phyloP scores from a whole-genome alignment of 345 rosid genomes.

The Dipteronia dyeriana region DNA sequence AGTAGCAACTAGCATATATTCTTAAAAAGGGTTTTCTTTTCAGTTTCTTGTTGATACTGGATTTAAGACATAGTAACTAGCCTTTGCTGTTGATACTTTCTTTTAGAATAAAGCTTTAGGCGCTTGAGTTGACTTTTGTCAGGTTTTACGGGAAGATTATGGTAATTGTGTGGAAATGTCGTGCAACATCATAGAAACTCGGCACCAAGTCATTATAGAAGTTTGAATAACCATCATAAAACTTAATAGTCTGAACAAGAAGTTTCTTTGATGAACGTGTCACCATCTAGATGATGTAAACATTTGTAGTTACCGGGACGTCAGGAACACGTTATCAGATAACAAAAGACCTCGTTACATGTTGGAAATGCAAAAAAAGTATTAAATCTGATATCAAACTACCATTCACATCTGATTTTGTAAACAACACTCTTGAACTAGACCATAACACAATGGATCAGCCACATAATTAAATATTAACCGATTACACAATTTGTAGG shows the following conservation, averaged over 20 bases:
- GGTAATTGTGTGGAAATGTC: neutral
- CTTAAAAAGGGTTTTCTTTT: no score
- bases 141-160: neutral
- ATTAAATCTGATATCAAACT: neutral
- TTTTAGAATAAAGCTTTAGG: no score
- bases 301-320: neutral
- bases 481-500: neutral
- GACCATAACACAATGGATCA: neutral
- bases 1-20: neutral
- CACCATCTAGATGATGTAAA: neutral
- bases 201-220: neutral
- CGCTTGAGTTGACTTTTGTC: neutral
- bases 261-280: neutral
- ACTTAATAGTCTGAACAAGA: neutral
- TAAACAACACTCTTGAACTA: neutral
- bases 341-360: neutral
- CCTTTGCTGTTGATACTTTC: neutral
- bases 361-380: neutral
- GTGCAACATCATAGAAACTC: neutral
- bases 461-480: neutral
- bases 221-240: neutral
- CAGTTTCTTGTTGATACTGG: neutral
- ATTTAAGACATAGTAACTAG: no score
- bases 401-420: neutral
- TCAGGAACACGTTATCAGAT: conserved; percentile 6